A percentile compares a stretch with the other conserved stretches of the same genome.
Conservation (phyloP, 768 basidiomycete genomes). For the Tricholoma matsutake region DNA sequence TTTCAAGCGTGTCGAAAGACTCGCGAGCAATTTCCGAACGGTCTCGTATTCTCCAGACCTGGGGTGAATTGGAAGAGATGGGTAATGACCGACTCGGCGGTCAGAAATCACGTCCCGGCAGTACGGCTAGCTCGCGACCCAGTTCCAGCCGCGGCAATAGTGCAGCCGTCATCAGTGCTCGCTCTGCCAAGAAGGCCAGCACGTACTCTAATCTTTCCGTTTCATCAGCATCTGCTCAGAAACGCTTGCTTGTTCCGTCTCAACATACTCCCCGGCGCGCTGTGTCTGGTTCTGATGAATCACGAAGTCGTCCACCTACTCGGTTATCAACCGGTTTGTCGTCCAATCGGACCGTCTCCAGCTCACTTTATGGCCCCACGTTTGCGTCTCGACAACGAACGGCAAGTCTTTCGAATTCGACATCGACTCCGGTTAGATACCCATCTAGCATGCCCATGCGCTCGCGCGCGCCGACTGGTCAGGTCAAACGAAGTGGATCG, state of each 20-base stretch:
- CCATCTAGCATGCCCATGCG: constrained; percentile 35
- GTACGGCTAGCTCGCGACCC: constrained; percentile 57
- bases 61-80: constrained; percentile 82
- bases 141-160: constrained; percentile 60
- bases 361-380: constrained; percentile 60
- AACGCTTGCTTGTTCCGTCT: constrained; percentile 47
- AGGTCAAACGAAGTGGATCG: constrained; percentile 44
- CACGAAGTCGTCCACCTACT: constrained; percentile 52
- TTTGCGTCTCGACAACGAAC: constrained; percentile 86
- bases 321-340: constrained; percentile 51
- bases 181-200: constrained; percentile 27
- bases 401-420: constrained; percentile 50
- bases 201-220: constrained; percentile 41
- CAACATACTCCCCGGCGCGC: constrained; percentile 44
- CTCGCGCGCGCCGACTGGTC: constrained; percentile 38
- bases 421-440: constrained; percentile 31
- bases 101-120: constrained; percentile 61
- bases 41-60: constrained; percentile 71
- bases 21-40: constrained; percentile 56
- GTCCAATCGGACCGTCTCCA: constrained; percentile 65
- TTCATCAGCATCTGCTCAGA: constrained; percentile 34
- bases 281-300: constrained; percentile 45
- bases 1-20: constrained; percentile 51
- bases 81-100: constrained; percentile 60
- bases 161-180: constrained; percentile 34